These are phyloP conservation scores for Trichaptum fuscoviolaceum DNA, from an alignment of 768 basidiomycete genomes.

Conservation along the genomic window DNA sequence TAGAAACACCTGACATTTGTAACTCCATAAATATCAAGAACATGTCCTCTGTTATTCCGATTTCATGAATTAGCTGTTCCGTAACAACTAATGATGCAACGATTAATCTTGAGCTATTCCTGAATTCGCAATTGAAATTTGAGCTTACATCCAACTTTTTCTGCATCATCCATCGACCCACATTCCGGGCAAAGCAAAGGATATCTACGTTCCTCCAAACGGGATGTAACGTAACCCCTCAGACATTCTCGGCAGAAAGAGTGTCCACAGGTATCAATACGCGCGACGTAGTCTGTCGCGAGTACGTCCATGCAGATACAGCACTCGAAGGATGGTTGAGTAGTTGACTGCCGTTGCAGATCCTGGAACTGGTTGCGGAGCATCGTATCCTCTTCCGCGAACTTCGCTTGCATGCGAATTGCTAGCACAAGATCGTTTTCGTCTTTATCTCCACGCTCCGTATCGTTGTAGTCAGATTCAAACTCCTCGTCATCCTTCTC, in stretches of 20 bases:
- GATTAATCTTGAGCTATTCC: neutral
- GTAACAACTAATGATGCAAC: conserved; percentile 31
- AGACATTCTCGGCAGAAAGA: conserved; percentile 52
- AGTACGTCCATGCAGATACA: conserved; percentile 50
- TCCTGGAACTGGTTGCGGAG: conserved; percentile 31
- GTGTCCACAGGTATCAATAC: conserved; percentile 44
- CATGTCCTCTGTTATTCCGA: conserved; percentile 41
- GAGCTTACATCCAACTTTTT: conserved; percentile 29
- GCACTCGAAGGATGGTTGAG: conserved; percentile 42
- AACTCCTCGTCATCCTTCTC: conserved; percentile 4
- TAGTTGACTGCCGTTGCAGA: conserved; percentile 17
- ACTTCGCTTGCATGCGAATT: conserved; percentile 28
- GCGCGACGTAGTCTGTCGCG: conserved; percentile 36
- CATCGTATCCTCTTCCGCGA: conserved; percentile 35
- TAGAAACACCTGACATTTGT: conserved; percentile 38
- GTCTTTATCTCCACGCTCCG: conserved; percentile 6
- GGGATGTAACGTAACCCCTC: conserved; percentile 33
- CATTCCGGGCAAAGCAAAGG: conserved; percentile 63
- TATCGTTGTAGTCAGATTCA: conserved; percentile 12
- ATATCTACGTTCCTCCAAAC: conserved; percentile 47
- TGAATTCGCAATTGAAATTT: neutral
- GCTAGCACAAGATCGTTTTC: conserved; percentile 21
- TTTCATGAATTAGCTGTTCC: conserved; percentile 32
- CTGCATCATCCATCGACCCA: conserved; percentile 22
- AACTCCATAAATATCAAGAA: conserved; percentile 40